Base-by-base conservation (phyloP, 306 rosid genomes). In the Begonia masoniana region DNA sequence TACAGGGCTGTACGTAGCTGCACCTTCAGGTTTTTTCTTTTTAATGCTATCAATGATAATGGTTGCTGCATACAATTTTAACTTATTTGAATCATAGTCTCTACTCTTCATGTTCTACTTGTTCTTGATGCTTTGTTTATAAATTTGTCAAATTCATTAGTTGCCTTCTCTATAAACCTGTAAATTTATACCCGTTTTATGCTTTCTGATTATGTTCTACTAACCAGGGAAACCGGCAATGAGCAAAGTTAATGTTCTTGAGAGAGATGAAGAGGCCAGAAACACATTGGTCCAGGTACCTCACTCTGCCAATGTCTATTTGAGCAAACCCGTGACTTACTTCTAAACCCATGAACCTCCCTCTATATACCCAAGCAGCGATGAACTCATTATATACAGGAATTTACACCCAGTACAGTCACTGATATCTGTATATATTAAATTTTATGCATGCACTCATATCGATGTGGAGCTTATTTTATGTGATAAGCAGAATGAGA, bases 161-260 rank as follows among this genome's bases (percentile, higher is more conserved):
- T n/a, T 45, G n/a, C 0, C 49, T 45, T 45, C 49, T 4, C 15
- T 10, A 45, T 45, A 45, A 45, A 45, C 13, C 6, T 10, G 0
- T 45, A 0, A 9, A 43, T 45, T 7, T n/a, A 11, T 8, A 49
- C 51, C 62, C 16, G 41, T 15, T 59, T 53, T 54, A 24, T 21
- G 42, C 13, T 13, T 59, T 36, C 39, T 21, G 21, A 9, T 58
- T 51, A 36, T 60, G 49, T n/a, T 45, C 10, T 51, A 31, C 65
- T 69, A 52, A 66, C 67, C 78, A 85, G 97, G 97, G 49, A 91
- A 85, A 75, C 92, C 85, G 55, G 82, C 97, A 23, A 77, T 75
- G 58, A 91, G 94, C 71, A 73, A 57, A 62, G 92, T 81, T 63
- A 70, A 73, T 42, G 78, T 85, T 75, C 76, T 91, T 26, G 79